Conservation (phyloP, 352 stramenopile genomes). For the Phytophthora agathidicida region DNA sequence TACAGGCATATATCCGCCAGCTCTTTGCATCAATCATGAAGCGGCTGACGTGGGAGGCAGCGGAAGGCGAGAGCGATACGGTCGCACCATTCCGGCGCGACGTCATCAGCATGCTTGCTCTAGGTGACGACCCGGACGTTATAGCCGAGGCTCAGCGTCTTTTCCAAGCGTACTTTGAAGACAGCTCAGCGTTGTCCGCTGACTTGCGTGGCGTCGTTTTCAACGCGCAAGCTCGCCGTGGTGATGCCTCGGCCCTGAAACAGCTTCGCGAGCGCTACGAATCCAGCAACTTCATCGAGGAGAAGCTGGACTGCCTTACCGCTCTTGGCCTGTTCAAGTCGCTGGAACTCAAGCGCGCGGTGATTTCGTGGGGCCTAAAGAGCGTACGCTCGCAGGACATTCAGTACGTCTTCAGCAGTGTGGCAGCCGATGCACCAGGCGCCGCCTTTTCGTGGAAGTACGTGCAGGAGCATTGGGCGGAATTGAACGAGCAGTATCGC, state of each 20-base stretch:
- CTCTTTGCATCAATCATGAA: conserved; percentile 66
- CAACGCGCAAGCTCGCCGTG: conserved; percentile 53
- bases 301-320: conserved; percentile 82
- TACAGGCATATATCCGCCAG: conserved; percentile 68
- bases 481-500: conserved; percentile 71
- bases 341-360: conserved; percentile 60
- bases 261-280: conserved; percentile 69
- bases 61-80: conserved; percentile 45
- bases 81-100: conserved; percentile 71
- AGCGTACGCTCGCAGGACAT: conserved; percentile 86
- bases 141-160: conserved; percentile 56
- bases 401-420: conserved; percentile 75
- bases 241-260: conserved; percentile 46
- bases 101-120: conserved; percentile 73
- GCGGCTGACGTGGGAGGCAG: conserved; percentile 54
- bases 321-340: conserved; percentile 71
- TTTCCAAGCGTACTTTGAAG: conserved; percentile 65
- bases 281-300: conserved; percentile 78
- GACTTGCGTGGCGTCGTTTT: conserved; percentile 76
- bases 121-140: conserved; percentile 56
- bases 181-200: conserved; percentile 57
- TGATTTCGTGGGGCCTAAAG: conserved; percentile 72
- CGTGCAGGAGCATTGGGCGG: conserved; percentile 69
- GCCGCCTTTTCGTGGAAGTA: conserved; percentile 73
- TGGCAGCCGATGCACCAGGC: conserved; percentile 63